These are phyloP conservation scores for Pseudomonodictys pantanalensis DNA, from an alignment of 495 filamentous ascomycete genomes.

Conservation along the genomic window DNA sequence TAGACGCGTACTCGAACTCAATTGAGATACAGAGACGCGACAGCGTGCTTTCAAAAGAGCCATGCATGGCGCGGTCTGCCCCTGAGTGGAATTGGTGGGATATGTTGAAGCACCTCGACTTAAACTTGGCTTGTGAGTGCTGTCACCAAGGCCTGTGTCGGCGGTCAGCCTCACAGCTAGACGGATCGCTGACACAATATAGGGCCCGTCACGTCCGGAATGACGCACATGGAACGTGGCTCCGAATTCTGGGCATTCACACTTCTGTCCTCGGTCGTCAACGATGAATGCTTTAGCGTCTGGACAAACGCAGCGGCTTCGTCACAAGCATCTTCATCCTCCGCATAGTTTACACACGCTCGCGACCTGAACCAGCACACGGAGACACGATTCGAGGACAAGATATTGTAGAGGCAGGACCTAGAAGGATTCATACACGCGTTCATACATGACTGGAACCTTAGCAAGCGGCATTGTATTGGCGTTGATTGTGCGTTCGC, in stretches of 20 bases:
- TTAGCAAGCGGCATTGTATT: too few relatives aligned
- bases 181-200: neutral
- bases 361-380: too few relatives aligned
- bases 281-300: constrained; percentile 15
- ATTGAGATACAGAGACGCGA: neutral
- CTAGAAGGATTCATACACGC: too few relatives aligned
- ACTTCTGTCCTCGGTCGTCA: constrained; percentile 22
- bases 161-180: neutral
- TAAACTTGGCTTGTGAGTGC: constrained; percentile 16
- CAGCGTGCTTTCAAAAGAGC: neutral
- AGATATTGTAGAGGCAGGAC: too few relatives aligned
- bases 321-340: neutral
- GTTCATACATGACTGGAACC: too few relatives aligned
- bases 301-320: neutral
- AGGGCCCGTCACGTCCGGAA: constrained; percentile 20
- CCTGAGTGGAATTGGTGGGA: constrained; percentile 30
- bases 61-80: neutral
- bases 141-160: neutral
- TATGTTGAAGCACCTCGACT: constrained; percentile 3
- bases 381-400: too few relatives aligned
- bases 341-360: too few relatives aligned
- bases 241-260: constrained; percentile 22
- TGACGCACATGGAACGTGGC: constrained; percentile 18
- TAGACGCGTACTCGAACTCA: constrained; percentile 13
- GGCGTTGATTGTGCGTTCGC: too few relatives aligned